A percentile compares a stretch with the other conserved stretches of the same genome.
These are phyloP conservation scores for Jamesozyma jinghongensis DNA, from an alignment of 805 yeast species.

Conservation along the genomic window DNA sequence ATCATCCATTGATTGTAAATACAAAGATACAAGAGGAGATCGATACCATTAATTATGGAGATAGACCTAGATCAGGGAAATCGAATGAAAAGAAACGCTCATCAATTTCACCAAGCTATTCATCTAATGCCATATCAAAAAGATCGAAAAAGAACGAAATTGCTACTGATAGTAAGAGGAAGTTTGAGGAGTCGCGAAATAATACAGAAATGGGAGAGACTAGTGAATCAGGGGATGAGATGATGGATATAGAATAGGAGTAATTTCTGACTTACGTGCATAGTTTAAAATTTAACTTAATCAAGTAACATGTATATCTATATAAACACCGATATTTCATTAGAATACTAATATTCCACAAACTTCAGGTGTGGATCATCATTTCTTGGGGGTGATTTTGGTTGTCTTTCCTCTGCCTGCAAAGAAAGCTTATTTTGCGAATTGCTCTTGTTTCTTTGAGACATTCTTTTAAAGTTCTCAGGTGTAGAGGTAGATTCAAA, in stretches of 20 bases:
- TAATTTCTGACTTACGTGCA: no score
- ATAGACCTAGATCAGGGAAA: neutral
- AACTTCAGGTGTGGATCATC: neutral
- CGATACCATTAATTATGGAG: neutral
- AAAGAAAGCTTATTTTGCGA: no score
- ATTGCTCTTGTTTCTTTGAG: no score
- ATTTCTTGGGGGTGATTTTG: neutral
- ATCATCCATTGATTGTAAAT: slow-evolving; percentile 24
- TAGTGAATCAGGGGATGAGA: slow-evolving; percentile 1
- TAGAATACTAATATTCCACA: neutral
- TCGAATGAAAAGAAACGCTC: slow-evolving; percentile 4
- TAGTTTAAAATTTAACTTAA: no score
- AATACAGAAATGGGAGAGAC: neutral
- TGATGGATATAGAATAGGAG: slow-evolving; percentile 10
- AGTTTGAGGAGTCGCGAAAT: no score
- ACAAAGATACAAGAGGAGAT: slow-evolving; percentile 8
- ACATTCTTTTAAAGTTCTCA: no score
- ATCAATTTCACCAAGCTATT: slow-evolving; percentile 1
- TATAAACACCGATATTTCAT: no score
- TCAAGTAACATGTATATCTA: no score
- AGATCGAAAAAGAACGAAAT: slow-evolving; percentile 1
- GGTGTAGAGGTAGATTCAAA: no score
- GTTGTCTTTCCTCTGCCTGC: no score
- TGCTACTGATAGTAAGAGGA: neutral
- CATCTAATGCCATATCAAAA: slow-evolving; percentile 2